These are phyloP conservation scores for Desmodesmus armatus DNA, from an alignment of 139 green algal genomes.

Conservation along the genomic window DNA sequence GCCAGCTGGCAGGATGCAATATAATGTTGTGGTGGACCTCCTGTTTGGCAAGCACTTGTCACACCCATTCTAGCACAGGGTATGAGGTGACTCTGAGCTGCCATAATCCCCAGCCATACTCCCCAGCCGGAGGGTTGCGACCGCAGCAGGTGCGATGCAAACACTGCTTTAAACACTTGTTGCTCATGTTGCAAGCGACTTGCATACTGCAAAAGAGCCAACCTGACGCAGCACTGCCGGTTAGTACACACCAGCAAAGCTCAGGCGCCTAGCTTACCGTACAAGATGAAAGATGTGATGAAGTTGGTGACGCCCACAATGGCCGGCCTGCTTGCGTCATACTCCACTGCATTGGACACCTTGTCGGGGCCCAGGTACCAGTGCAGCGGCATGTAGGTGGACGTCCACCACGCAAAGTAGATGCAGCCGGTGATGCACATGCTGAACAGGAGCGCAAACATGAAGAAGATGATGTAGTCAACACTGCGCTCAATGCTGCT, in stretches of 20 bases:
- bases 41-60: no score
- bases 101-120: no score
- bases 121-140: no score
- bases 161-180: no score
- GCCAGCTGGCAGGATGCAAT: background rate
- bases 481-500: constrained; percentile 73
- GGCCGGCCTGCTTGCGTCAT: constrained; percentile 53
- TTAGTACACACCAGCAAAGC: no score
- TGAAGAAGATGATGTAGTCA: constrained; percentile 81
- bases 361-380: constrained; percentile 72
- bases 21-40: background rate
- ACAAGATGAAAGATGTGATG: constrained; percentile 84
- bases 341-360: constrained; percentile 44
- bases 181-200: no score
- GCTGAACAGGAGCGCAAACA: constrained; percentile 77
- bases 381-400: constrained; percentile 42
- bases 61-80: no score
- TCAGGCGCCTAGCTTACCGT: constrained; percentile 57
- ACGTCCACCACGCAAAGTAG: constrained; percentile 66
- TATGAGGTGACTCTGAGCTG: no score
- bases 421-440: constrained; percentile 74
- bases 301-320: constrained; percentile 71
- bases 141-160: no score
- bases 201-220: no score
- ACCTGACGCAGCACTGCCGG: no score